These are phyloP conservation scores for Alternaria tenuissima DNA, from an alignment of 2,329 filamentous ascomycete genomes.

Conservation along the genomic window DNA sequence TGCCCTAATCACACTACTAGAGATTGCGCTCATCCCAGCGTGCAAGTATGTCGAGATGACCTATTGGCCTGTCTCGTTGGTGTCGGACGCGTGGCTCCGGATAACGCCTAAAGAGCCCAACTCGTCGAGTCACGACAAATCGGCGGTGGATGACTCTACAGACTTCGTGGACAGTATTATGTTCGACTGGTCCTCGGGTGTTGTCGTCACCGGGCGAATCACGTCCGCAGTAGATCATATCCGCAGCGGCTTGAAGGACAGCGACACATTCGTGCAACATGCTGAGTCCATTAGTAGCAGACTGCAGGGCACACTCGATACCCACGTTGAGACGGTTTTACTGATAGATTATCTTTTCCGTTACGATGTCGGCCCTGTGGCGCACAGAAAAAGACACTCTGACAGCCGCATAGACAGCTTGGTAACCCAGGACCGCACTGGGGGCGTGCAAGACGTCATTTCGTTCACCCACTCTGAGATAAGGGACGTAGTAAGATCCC, in stretches of 20 bases:
- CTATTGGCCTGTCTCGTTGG: constrained; percentile 4
- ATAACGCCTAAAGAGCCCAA: neutral
- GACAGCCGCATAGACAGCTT: neutral
- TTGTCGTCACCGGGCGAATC: constrained; percentile 1
- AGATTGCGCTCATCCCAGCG: constrained; percentile 6
- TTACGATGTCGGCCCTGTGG: neutral
- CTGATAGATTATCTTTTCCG: constrained; percentile 3
- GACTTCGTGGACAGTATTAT: constrained; percentile 5
- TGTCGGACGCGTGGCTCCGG: neutral
- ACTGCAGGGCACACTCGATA: neutral
- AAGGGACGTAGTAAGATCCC: no score
- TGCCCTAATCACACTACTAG: constrained; percentile 2
- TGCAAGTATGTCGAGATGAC: constrained; percentile 1
- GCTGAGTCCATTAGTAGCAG: neutral
- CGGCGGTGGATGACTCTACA: neutral
- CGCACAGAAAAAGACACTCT: neutral
- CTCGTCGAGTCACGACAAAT: neutral
- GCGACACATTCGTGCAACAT: neutral
- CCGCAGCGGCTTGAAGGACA: neutral
- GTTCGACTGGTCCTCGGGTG: neutral
- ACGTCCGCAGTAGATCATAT: neutral
- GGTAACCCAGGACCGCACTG: neutral
- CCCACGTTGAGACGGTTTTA: neutral
- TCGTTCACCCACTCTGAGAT: no score
- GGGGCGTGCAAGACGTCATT: neutral